Conservation (phyloP, 495 filamentous ascomycete genomes). For the Penicillium atrosanguineum region DNA sequence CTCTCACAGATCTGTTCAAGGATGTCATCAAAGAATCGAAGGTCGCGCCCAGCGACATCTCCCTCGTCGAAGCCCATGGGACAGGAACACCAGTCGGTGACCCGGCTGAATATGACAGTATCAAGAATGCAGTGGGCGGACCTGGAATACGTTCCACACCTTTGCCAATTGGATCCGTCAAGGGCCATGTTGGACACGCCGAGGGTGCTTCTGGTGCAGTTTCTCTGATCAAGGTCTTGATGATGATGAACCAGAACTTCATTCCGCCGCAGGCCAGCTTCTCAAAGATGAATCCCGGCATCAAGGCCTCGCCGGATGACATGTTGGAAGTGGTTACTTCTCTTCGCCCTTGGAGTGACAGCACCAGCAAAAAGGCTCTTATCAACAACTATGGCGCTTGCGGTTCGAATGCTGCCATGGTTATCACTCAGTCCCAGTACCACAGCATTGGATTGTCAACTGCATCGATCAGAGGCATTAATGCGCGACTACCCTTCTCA, state of each 20-base stretch:
- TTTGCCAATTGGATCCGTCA: slow-evolving; percentile 35
- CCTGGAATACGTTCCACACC: slow-evolving; percentile 4
- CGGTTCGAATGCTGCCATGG: slow-evolving; percentile 32
- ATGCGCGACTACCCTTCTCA: slow-evolving; percentile 8
- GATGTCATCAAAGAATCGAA: slow-evolving; percentile 55
- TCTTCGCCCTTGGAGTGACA: slow-evolving; percentile 23
- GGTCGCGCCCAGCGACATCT: slow-evolving; percentile 60
- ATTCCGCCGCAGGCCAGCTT: slow-evolving; percentile 38
- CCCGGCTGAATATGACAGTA: slow-evolving; percentile 26
- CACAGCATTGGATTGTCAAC: background rate
- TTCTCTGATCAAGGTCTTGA: slow-evolving; percentile 35
- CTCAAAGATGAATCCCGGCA: slow-evolving; percentile 33
- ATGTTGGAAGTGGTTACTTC: slow-evolving; percentile 26
- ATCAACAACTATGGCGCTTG: slow-evolving; percentile 42
- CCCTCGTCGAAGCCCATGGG: slow-evolving; percentile 68
- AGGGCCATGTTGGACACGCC: slow-evolving; percentile 43
- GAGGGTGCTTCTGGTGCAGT: slow-evolving; percentile 44
- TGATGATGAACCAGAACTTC: slow-evolving; percentile 39
- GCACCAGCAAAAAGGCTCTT: slow-evolving; percentile 22
- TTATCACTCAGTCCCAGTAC: slow-evolving; percentile 11
- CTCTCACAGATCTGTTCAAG: slow-evolving; percentile 57
- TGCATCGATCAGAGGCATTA: background rate
- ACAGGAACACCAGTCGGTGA: slow-evolving; percentile 45
- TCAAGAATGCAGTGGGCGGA: slow-evolving; percentile 31
- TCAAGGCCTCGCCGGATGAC: slow-evolving; percentile 1